phyloP scores from a whole-genome alignment of 805 yeast genomes.

The Lachancea nothofagi region DNA sequence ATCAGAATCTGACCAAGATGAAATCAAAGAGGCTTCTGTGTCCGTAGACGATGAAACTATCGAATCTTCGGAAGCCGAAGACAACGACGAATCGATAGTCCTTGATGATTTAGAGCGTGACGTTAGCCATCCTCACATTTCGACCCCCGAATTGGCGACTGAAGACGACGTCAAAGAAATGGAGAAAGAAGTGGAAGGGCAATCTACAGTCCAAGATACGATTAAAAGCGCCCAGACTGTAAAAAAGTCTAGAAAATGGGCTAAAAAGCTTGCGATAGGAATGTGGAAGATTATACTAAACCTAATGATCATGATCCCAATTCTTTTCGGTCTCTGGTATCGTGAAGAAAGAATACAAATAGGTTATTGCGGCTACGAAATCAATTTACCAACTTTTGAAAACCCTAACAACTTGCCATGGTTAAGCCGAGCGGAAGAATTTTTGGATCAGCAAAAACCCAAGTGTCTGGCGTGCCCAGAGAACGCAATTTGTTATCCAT shows the following conservation, averaged over 20 bases:
- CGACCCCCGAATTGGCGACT: slow-evolving; percentile 20
- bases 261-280: not conserved
- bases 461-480: slow-evolving; percentile 73
- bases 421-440: slow-evolving; percentile 38
- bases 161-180: slow-evolving; percentile 17
- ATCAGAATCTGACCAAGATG: no score
- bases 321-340: slow-evolving; percentile 51
- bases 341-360: slow-evolving; percentile 54
- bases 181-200: slow-evolving; percentile 13
- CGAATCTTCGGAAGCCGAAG: slow-evolving; percentile 12
- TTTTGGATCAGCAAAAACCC: slow-evolving; percentile 49
- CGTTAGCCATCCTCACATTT: slow-evolving; percentile 1
- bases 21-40: not conserved
- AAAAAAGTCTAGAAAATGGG: slow-evolving; percentile 1
- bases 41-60: slow-evolving; percentile 4
- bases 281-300: slow-evolving; percentile 24
- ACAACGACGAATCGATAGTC: slow-evolving; percentile 7
- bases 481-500: slow-evolving; percentile 67
- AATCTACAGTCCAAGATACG: slow-evolving; percentile 15
- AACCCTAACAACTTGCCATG: slow-evolving; percentile 28
- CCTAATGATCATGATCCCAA: slow-evolving; percentile 36
- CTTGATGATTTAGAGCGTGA: slow-evolving; percentile 9
- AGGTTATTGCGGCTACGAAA: slow-evolving; percentile 74
- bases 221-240: slow-evolving; percentile 5
- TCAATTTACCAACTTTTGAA: slow-evolving; percentile 39